phyloP scores from a whole-genome alignment of 306 rosid species.

The Dalbergia cochinchinensis region DNA sequence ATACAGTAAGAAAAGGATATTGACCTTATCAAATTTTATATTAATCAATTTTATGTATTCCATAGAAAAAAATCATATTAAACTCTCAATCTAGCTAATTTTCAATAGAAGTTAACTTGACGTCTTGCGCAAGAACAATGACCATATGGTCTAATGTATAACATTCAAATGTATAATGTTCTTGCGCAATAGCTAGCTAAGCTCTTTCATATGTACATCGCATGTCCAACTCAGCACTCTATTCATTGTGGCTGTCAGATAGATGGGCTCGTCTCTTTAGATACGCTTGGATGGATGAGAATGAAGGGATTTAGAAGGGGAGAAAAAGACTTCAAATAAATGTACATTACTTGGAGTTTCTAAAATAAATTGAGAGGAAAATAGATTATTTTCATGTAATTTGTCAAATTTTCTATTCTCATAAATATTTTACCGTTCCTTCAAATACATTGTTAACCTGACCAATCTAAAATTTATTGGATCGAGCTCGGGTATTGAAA shows the following conservation, averaged over 20 bases:
- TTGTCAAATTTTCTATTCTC: too few species aligned
- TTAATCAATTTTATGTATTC: background rate
- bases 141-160: background rate
- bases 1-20: background rate
- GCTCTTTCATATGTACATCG: background rate
- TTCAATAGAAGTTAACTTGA: background rate
- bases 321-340: background rate
- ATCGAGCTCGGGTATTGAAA: too few species aligned
- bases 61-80: background rate
- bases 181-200: too few species aligned
- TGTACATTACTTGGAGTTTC: too few species aligned
- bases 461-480: too few species aligned
- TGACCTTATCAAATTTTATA: slow-evolving; percentile 1
- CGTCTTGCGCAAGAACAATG: background rate
- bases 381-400: too few species aligned
- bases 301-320: background rate
- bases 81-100: background rate
- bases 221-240: background rate
- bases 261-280: background rate
- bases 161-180: background rate
- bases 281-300: background rate
- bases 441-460: too few species aligned
- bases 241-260: background rate
- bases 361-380: too few species aligned
- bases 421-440: too few species aligned